A percentile compares a stretch with the other conserved stretches of the same genome.
phyloP scores from a whole-genome alignment of 2,329 filamentous ascomycete genomes.

The Trichoderma sp. region DNA sequence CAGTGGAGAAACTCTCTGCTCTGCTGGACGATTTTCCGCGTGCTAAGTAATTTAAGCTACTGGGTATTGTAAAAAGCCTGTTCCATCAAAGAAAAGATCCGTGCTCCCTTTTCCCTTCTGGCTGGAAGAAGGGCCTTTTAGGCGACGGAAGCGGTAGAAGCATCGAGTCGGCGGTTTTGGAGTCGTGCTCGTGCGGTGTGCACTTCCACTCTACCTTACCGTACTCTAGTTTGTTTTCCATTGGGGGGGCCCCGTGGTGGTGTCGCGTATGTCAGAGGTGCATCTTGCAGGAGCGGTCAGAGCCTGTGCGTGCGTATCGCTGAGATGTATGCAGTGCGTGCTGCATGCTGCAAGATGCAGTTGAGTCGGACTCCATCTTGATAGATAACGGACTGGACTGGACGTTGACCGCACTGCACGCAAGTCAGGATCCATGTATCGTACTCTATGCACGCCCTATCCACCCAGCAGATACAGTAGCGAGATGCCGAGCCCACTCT shows the following conservation, averaged over 20 bases:
- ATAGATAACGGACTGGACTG: constrained; percentile 7
- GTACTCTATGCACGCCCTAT: neutral
- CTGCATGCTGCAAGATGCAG: constrained; percentile 12
- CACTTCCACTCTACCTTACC: neutral
- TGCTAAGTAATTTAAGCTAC: constrained; percentile 6
- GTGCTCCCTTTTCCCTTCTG: neutral
- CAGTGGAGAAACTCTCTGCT: neutral
- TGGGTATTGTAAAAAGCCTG: neutral
- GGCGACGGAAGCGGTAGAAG: neutral
- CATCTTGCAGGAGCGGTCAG: constrained; percentile 19
- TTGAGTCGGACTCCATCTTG: neutral
- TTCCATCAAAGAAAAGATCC: neutral
- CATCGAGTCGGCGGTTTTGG: neutral
- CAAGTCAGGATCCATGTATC: constrained; percentile 13
- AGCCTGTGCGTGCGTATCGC: constrained; percentile 5
- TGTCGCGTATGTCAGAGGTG: constrained; percentile 10
- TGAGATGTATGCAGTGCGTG: constrained; percentile 1
- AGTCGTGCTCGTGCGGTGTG: neutral
- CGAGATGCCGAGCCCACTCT: constrained; percentile 8
- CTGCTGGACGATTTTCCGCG: neutral
- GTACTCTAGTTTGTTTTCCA: neutral
- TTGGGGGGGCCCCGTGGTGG: neutral
- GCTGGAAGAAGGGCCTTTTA: neutral
- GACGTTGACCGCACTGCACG: neutral
- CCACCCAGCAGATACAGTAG: neutral